Evolutionary conservation across 495 filamentous ascomycete genomes (phyloP), one percentile per base, ranked within the genome.

Genomic region (Podospora tetraspora): DNA sequence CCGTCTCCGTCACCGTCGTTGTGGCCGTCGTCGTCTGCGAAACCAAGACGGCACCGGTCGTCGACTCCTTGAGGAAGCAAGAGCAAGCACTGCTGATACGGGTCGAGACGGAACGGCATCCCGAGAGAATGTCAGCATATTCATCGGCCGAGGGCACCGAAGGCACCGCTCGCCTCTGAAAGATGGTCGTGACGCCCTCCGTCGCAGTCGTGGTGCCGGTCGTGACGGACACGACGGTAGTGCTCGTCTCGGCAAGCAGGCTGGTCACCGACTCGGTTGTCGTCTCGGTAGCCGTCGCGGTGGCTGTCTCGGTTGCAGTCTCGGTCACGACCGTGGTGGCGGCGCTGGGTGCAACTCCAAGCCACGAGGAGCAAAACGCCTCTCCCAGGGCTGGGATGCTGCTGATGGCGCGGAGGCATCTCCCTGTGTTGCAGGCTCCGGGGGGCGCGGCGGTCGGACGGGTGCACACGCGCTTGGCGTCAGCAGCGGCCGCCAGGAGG

Each of bases 81-180:
- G 68, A 67, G 70, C 72, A 74, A 59, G 72, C 72, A 22, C 66
- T 74, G 72, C 70, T 72, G 60, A 74, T 63, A 34, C 66, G 63
- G 13, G 21, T 57, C 11, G 61, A 59, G 60, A 60, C 64, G 60
- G 66, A 61, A 3, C 30, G 59, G 69, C 69, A 71, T 37, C 64
- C 13, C 22, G 68, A 68, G 30, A 68, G 24, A 37, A 72, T 73
- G 25, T 62, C 62, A 11, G 58, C 70, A 7, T 29, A 12, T 13
- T 61, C 63, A 21, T 62, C 62, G 7, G 56, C 24, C 29, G 68
- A 19, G 12, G 59, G 64, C 22, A 59, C 24, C 29, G 68, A 19
- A 19, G 59, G 64, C 22, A 60, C 62, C 23, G 52, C 63, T 3
- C 68, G 65, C 66, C 68, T 70, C 29, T 68, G 22, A 12, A 43